Percentiles rank a stretch among this genome's conserved stretches.
Evolutionary conservation across 306 rosid genomes (phyloP).

Genomic region (Mimosa pudica): DNA sequence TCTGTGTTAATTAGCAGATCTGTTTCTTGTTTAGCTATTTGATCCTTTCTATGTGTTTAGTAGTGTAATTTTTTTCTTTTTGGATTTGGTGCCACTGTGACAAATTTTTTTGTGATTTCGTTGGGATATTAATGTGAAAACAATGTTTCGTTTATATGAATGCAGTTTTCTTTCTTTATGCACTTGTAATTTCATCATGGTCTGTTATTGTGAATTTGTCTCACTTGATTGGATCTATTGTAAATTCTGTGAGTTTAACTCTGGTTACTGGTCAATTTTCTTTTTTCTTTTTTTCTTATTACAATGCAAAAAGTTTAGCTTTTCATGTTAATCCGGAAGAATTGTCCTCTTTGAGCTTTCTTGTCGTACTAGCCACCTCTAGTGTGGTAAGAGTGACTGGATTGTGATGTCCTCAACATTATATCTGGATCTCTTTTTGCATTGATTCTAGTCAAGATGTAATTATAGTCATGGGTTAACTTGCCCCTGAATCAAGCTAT

Average conservation of each 20-base stretch:
- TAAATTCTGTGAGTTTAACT: not conserved
- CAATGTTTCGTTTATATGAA: not conserved
- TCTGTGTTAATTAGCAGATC: conserved; percentile 38
- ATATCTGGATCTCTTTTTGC: not conserved
- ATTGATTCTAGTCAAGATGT: conserved; percentile 26
- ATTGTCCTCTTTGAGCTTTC: conserved; percentile 2
- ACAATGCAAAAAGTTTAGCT: not conserved
- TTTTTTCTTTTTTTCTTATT: too few species aligned
- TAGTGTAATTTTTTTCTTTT: conserved; percentile 4
- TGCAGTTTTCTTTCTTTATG: not conserved
- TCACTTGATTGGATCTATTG: conserved; percentile 22
- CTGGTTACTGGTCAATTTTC: conserved; percentile 1
- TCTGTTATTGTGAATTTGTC: conserved; percentile 18
- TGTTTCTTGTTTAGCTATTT: conserved; percentile 10
- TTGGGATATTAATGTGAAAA: not conserved
- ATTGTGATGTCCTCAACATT: conserved; percentile 5
- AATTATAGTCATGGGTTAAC: conserved; percentile 29
- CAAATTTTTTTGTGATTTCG: not conserved
- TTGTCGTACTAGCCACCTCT: not conserved
- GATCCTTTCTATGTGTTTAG: not conserved
- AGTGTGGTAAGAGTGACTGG: conserved; percentile 5
- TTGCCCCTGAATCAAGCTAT: conserved; percentile 13
- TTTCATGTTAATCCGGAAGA: not conserved
- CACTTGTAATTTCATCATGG: not conserved
- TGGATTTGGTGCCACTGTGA: conserved; percentile 25